Evolutionary conservation across 495 filamentous ascomycete species (phyloP).

Genomic region (Trichoderma gamsii): DNA sequence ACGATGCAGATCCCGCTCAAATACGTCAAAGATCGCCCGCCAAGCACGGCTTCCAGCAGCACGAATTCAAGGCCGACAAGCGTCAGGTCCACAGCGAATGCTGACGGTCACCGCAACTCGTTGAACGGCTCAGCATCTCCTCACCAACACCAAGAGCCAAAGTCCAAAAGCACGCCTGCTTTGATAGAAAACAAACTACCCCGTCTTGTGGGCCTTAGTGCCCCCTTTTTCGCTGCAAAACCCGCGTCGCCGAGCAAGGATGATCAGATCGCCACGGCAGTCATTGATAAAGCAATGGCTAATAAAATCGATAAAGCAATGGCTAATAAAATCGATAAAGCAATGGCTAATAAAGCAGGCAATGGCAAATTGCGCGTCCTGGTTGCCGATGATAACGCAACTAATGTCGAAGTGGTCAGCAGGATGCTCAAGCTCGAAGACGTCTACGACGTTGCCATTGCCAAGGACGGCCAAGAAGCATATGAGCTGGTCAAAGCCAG

Average conservation of each 20-base stretch:
- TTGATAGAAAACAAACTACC: constrained; percentile 52
- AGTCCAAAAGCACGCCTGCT: constrained; percentile 27
- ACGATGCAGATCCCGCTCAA: constrained; percentile 78
- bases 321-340: constrained; percentile 38
- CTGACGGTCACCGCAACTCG: not conserved
- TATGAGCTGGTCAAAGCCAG: constrained; percentile 75
- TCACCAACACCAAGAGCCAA: constrained; percentile 48
- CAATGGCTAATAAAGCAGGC: constrained; percentile 45
- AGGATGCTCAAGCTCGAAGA: constrained; percentile 51
- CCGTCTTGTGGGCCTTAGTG: constrained; percentile 73
- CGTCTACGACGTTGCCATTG: constrained; percentile 65
- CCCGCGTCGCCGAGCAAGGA: constrained; percentile 33
- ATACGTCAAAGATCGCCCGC: constrained; percentile 57
- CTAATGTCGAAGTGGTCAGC: constrained; percentile 88
- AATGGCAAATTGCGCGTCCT: constrained; percentile 68
- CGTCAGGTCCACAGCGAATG: constrained; percentile 35
- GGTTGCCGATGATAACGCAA: constrained; percentile 91
- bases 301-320: constrained; percentile 36
- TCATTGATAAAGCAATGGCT: constrained; percentile 35
- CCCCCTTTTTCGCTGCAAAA: constrained; percentile 73
- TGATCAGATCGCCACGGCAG: constrained; percentile 32
- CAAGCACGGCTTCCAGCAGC: constrained; percentile 43
- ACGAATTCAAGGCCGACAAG: constrained; percentile 68
- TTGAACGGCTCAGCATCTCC: constrained; percentile 1
- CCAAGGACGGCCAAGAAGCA: constrained; percentile 85